These are phyloP conservation scores for Pleurotus platypus DNA, from an alignment of 768 basidiomycete species.

Conservation along the genomic window DNA sequence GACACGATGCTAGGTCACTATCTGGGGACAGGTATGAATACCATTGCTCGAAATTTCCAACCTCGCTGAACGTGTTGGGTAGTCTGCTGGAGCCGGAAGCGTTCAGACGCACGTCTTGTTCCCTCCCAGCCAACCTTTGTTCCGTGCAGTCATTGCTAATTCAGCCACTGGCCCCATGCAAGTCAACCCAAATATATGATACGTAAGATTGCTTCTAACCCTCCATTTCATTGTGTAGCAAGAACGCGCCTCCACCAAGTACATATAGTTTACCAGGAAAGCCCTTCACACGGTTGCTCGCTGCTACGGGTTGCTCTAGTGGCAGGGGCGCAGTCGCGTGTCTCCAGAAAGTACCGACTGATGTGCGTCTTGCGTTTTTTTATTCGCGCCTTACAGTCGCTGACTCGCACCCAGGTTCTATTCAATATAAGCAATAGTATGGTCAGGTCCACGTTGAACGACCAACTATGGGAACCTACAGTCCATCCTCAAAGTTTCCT, in stretches of 20 bases:
- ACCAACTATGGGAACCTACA: conserved; percentile 55
- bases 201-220: too few species aligned
- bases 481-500: conserved; percentile 43
- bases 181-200: conserved; percentile 12
- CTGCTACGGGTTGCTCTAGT: conserved; percentile 39
- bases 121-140: conserved; percentile 31
- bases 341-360: conserved; percentile 42
- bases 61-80: not conserved
- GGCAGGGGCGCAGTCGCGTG: conserved; percentile 37
- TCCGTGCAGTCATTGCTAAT: conserved; percentile 51
- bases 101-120: conserved; percentile 47
- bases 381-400: too few species aligned
- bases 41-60: too few species aligned
- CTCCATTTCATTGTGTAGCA: conserved; percentile 27
- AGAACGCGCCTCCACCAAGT: conserved; percentile 40
- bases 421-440: conserved; percentile 43
- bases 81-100: conserved; percentile 53
- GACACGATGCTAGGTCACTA: conserved; percentile 36
- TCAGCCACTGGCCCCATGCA: conserved; percentile 55
- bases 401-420: conserved; percentile 31
- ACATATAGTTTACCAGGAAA: conserved; percentile 52
- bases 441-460: conserved; percentile 41
- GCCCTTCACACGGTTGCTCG: conserved; percentile 43
- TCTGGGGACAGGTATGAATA: conserved; percentile 46
- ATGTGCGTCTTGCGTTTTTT: conserved; percentile 22